Evolutionary conservation across 148 eudicot genomes (phyloP), one percentile per base, ranked within the genome.

Genomic region (Amaranthus cruentus): DNA sequence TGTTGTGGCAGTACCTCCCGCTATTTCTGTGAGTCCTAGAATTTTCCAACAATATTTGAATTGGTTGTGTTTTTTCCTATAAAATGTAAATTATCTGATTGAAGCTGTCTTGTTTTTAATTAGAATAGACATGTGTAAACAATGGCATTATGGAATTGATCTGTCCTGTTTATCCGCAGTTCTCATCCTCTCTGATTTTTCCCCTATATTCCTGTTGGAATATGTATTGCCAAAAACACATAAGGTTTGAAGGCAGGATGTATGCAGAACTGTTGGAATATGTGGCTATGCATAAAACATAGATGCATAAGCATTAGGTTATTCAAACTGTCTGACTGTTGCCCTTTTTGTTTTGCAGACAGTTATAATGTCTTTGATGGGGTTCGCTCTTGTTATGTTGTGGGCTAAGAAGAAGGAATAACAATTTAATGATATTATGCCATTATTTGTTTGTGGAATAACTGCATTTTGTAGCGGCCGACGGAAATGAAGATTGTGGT

Each of bases 291-390:
- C 38, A 28, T 28, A 28, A 28, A 28, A 28, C 38, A 28, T 28
- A 28, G 38, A 28, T 28, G 38, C 38, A 28, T 28, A 28, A 28
- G 38, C 38, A 28, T 28, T 28, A 28, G 38, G 38, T 28, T 28
- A 28, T 28, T 28, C 38, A 28, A 28, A 28, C 38, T 28, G 38
- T 28, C 38, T 28, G 38, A 28, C 38, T 28, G 38, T 28, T 28
- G 38, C 38, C 38, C 38, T 28, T 77, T 63, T 47, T 57, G 46
- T 50, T 58, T 76, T 84, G 83, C 91, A 92, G 97, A 87, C 87
- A 6, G 97, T 92, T 59, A 84, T 89, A 6, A 92, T 92, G 96
- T 90, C 97, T 47, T 82, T 92, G 78, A 92, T 92, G 97, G 97
- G 97, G 38, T 92, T 92, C 78, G 83, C 93, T 46, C 95, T 90